Conservation (phyloP, 148 eudicot species). For the Chenopodium suecicum region DNA sequence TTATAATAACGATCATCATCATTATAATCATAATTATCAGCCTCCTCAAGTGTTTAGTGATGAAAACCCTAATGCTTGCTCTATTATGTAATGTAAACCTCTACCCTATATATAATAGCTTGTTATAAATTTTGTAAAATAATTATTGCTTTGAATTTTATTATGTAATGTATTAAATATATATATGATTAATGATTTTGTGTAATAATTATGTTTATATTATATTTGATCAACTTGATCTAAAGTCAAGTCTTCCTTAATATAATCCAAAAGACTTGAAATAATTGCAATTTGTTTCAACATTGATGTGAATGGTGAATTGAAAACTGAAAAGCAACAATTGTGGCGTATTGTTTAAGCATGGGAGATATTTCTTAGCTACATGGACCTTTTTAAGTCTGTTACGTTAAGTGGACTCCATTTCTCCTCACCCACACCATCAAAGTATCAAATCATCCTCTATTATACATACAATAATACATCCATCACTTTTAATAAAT, state of each 20-base stretch:
- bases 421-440: no score
- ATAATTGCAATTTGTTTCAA: background rate
- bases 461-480: no score
- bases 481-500: no score
- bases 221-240: background rate
- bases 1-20: background rate
- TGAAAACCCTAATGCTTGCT: constrained; percentile 73
- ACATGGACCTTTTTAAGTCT: background rate
- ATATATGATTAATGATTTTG: no score
- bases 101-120: background rate
- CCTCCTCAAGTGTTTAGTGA: constrained; percentile 69
- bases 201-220: no score
- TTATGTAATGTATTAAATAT: no score
- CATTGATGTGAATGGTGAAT: background rate
- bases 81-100: constrained; percentile 39
- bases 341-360: background rate
- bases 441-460: no score
- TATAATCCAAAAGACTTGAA: background rate
- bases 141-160: no score
- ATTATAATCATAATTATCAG: background rate
- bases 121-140: background rate
- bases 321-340: background rate
- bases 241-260: background rate
- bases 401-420: no score
- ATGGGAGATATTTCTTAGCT: background rate